Evolutionary conservation across 1,284 basidiomycete species (phyloP), one percentile per base, ranked within the genome.

Genomic region (Rhodotorula sp.): DNA sequence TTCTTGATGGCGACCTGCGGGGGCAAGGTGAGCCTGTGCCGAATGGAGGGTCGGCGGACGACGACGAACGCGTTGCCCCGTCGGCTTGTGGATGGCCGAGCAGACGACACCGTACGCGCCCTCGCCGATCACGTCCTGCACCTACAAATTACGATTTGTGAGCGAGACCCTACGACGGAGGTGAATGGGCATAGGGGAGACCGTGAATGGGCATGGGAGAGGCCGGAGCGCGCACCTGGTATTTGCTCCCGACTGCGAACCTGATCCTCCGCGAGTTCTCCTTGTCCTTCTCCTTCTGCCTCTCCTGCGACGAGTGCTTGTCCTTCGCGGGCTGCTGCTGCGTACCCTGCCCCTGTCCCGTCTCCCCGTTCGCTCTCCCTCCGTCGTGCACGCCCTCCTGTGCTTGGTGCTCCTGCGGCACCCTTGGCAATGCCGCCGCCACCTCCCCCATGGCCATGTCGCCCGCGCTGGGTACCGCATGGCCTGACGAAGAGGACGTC

Each of bases 1-100:
- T 88, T 87, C 81, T 84, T 84, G 79, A 84, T 83, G 37, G 83
- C 83, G 19, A 84, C 50, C 50, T 51, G 50, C 3, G 8, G 15
- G n/a, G 3, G 48, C 25, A 25, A 6, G 25, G 48, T 29, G 50
- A n/a, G 50, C 48, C 21, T 48, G 5, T 22, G 22, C 13, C 21
- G 12, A 3, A 48, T 7, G 19, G 46, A 5, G 5, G 22, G 44
- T 27, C 13, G 2, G 10, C 15, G n/a, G n/a, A 51, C 21, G 46
- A n/a, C 2, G 50, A 51, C 50, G 50, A 27, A 51, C 83, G 65
- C 78, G 82, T 51, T 79, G 76, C 12, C 81, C 81, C 0, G 81
- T 79, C 29, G 80, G 76, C 8, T 80, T 77, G 69, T 83, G 81
- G 39, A 82, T 77, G 27, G 82, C 82, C 17, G 79, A 80, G 75